Conservation (phyloP, 306 rosid species). For the Corylus heterophylla region DNA sequence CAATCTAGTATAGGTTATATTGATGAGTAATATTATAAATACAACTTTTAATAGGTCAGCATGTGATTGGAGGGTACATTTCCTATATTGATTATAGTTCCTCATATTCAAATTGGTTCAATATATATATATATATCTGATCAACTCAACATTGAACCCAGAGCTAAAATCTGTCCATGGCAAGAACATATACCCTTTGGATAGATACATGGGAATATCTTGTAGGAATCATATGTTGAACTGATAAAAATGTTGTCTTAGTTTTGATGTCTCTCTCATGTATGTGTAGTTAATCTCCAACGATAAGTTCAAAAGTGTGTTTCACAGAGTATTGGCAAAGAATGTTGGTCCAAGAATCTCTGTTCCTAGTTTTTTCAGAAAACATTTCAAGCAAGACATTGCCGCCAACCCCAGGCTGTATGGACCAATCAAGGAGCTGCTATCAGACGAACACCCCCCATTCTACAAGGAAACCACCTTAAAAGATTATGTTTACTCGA, state of each 20-base stretch:
- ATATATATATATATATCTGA: too few relatives aligned
- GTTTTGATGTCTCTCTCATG: neutral
- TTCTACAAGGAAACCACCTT: conserved; percentile 34
- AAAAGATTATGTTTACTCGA: conserved; percentile 23
- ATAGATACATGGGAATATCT: neutral
- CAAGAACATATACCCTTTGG: neutral
- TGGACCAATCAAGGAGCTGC: conserved; percentile 57
- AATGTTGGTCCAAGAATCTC: conserved; percentile 30
- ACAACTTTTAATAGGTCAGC: too few relatives aligned
- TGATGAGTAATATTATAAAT: too few relatives aligned
- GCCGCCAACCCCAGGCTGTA: neutral
- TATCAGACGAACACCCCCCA: conserved; percentile 51
- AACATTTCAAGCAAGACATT: too few relatives aligned
- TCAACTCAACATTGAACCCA: neutral
- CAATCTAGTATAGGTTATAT: too few relatives aligned
- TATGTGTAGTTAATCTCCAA: conserved; percentile 35
- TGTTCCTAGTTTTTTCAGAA: conserved; percentile 9
- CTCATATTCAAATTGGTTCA: neutral
- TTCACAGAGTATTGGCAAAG: conserved; percentile 29
- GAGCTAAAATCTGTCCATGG: neutral
- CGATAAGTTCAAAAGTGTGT: conserved; percentile 29
- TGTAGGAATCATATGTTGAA: neutral
- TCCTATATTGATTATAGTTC: neutral
- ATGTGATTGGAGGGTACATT: too few relatives aligned
- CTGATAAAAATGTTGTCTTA: neutral